Percentiles rank a stretch among this genome's conserved stretches.
These are phyloP conservation scores for Prunella vulgaris DNA, from an alignment of 257 asterid species.

Conservation along the genomic window DNA sequence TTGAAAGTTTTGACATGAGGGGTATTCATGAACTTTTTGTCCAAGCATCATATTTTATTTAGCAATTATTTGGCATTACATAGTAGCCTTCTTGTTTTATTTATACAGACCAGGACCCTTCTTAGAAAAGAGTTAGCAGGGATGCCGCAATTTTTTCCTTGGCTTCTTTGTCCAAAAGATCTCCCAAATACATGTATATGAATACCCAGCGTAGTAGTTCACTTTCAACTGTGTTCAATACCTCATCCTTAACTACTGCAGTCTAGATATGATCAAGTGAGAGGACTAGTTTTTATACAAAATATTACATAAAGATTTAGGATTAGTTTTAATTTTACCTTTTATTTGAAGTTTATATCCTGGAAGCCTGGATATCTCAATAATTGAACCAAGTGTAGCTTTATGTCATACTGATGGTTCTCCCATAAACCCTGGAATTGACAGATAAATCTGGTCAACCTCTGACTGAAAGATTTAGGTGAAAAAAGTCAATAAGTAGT, in stretches of 20 bases:
- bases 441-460: neutral
- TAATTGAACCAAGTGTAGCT: neutral
- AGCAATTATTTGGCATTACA: conserved; percentile 22
- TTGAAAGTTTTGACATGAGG: neutral
- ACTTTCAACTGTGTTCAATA: neutral
- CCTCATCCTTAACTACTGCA: too few relatives aligned
- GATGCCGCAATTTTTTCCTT: conserved; percentile 47
- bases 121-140: conserved; percentile 36
- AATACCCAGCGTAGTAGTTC: conserved; percentile 34
- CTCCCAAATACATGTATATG: conserved; percentile 45
- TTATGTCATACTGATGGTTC: neutral
- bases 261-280: neutral
- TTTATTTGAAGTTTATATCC: neutral
- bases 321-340: neutral
- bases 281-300: neutral
- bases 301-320: neutral
- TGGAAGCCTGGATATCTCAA: neutral
- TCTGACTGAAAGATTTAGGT: neutral
- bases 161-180: conserved; percentile 58
- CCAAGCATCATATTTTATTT: conserved; percentile 21
- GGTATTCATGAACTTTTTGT: neutral
- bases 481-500: too few relatives aligned
- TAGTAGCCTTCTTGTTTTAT: conserved; percentile 15
- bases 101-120: conserved; percentile 3
- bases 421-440: neutral